These are phyloP conservation scores for Liquidambar formosana DNA, from an alignment of 164 flowering plant species.

Conservation along the genomic window DNA sequence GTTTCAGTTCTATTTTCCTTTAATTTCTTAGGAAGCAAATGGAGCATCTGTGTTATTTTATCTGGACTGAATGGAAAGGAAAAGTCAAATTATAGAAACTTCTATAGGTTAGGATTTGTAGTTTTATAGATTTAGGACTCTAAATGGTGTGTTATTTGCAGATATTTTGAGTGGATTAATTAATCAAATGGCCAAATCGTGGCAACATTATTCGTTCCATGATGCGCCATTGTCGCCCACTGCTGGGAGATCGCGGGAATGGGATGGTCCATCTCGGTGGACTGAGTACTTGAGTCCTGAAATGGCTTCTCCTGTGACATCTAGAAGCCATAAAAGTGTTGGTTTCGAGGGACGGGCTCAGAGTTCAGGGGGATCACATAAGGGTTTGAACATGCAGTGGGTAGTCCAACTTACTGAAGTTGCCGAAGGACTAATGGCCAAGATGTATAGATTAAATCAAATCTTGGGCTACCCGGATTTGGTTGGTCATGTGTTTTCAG, in stretches of 20 bases:
- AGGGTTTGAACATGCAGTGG: constrained; percentile 78
- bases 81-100: background rate
- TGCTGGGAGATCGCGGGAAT: constrained; percentile 56
- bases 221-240: constrained; percentile 50
- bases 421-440: constrained; percentile 83
- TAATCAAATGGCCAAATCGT: constrained; percentile 54
- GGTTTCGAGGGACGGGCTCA: constrained; percentile 49
- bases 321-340: constrained; percentile 34
- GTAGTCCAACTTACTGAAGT: constrained; percentile 79
- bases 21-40: background rate
- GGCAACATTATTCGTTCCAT: constrained; percentile 43
- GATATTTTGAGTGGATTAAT: constrained; percentile 3
- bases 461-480: constrained; percentile 85
- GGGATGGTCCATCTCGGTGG: constrained; percentile 78
- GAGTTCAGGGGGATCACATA: constrained; percentile 45
- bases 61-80: background rate
- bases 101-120: background rate
- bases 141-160: background rate
- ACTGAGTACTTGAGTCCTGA: constrained; percentile 71
- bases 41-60: background rate
- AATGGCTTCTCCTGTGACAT: constrained; percentile 39
- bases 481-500: constrained; percentile 60
- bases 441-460: constrained; percentile 86
- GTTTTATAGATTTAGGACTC: background rate
- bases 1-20: too few relatives aligned